A percentile compares a stretch with the other conserved stretches of the same genome.
These are phyloP conservation scores for Suillus fuscotomentosus DNA, from an alignment of 768 basidiomycete species.

Conservation along the genomic window DNA sequence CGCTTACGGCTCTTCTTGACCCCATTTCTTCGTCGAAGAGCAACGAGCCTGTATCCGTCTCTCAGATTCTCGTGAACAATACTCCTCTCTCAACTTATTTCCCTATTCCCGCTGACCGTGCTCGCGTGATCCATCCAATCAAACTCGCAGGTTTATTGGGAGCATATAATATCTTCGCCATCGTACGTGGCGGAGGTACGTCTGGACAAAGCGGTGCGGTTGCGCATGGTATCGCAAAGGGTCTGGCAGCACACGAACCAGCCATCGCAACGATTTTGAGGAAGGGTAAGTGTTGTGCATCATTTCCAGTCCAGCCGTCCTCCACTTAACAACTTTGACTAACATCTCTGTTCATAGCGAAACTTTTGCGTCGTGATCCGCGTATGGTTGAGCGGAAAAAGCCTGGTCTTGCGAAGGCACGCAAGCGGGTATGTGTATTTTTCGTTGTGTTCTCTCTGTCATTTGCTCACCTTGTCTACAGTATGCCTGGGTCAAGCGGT, in stretches of 20 bases:
- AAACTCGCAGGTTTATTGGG: slow-evolving; percentile 82
- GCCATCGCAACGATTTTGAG: slow-evolving; percentile 62
- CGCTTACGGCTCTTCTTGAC: slow-evolving; percentile 3
- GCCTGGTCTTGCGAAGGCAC: slow-evolving; percentile 87
- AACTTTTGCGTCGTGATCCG: slow-evolving; percentile 86
- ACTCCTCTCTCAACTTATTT: slow-evolving; percentile 80
- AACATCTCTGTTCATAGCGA: slow-evolving; percentile 47
- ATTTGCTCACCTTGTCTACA: slow-evolving; percentile 28
- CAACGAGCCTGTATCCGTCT: slow-evolving; percentile 42
- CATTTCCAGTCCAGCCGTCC: neutral
- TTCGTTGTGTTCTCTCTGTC: neutral
- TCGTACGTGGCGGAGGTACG: slow-evolving; percentile 85
- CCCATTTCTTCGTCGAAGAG: slow-evolving; percentile 13
- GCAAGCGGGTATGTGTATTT: slow-evolving; percentile 74
- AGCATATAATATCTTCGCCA: slow-evolving; percentile 75
- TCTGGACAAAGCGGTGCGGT: slow-evolving; percentile 92
- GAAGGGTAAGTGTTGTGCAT: slow-evolving; percentile 53
- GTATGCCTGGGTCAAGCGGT: slow-evolving; percentile 98
- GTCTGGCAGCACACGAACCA: slow-evolving; percentile 68
- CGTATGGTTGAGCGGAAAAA: slow-evolving; percentile 99
- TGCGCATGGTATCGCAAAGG: slow-evolving; percentile 73
- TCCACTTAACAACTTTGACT: slow-evolving; percentile 1
- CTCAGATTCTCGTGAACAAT: slow-evolving; percentile 84
- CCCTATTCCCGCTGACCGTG: slow-evolving; percentile 68
- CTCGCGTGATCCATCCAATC: slow-evolving; percentile 79